These are phyloP conservation scores for Cetraspora pellucida DNA, from an alignment of 192 early-diverging fungal species.

Conservation along the genomic window DNA sequence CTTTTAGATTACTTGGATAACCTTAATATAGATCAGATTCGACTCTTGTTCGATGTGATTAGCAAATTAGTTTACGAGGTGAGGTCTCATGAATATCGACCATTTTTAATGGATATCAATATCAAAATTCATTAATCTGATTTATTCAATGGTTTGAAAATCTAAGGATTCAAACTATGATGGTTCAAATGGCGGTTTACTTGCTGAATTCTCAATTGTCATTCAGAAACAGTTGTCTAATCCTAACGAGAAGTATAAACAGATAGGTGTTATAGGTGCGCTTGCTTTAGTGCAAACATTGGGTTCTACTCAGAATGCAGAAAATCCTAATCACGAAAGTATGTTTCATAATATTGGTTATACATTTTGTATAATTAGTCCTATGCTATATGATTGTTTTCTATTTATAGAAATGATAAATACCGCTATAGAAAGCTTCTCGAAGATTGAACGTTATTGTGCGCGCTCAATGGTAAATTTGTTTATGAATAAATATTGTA, in stretches of 20 bases:
- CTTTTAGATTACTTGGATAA: slow-evolving; percentile 75
- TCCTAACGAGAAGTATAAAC: slow-evolving; percentile 61
- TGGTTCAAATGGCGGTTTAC: slow-evolving; percentile 49
- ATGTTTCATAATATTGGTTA: not conserved
- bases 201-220: slow-evolving; percentile 72
- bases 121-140: too few species aligned
- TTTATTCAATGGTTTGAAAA: too few species aligned
- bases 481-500: not conserved
- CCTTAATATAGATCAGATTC: slow-evolving; percentile 61
- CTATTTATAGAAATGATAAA: slow-evolving; percentile 15
- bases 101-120: too few species aligned
- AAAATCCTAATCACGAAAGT: not conserved
- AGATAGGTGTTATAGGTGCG: slow-evolving; percentile 72
- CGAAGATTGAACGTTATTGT: slow-evolving; percentile 54
- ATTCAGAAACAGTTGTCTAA: slow-evolving; percentile 81
- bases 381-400: not conserved
- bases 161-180: not conserved
- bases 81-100: not conserved
- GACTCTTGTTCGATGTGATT: slow-evolving; percentile 67
- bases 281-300: slow-evolving; percentile 66
- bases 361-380: not conserved
- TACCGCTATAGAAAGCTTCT: slow-evolving; percentile 59
- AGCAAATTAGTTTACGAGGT: slow-evolving; percentile 63
- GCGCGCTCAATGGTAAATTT: slow-evolving; percentile 45
- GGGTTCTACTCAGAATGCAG: slow-evolving; percentile 40